Evolutionary conservation across 345 rosid genomes (phyloP), one percentile per base, ranked within the genome.

Genomic region (Lepidium aucheri): DNA sequence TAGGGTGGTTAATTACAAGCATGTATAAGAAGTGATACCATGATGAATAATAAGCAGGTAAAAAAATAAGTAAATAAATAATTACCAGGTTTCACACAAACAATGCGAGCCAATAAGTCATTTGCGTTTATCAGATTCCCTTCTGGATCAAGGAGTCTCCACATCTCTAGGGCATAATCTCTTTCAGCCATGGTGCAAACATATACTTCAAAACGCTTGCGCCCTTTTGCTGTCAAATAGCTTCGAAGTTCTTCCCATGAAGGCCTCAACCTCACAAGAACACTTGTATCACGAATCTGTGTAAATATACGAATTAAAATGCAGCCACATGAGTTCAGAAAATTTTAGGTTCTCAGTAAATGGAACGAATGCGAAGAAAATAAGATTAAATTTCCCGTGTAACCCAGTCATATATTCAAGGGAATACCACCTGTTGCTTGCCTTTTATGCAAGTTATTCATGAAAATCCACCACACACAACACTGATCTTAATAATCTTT

Each of bases 161-260:
- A 95, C 97, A 95, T 95, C 79, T 95, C 99, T 60, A 91, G 76
- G 53, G 99, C 98, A 72, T 95, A 95, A 78, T 95, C 98, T 78
- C 90, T 86, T 79, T 95, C 98, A 65, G 99, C 98, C 99, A 95
- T 95, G 4, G 99, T 95, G 85, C 99, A 95, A 78, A 89, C 99
- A 83, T 91, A 95, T 73, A 95, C 99, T 76, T 91, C 98, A 77
- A 95, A 95, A 32, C 99, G 97, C 82, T 91, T 95, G 50, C 99
- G 90, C 63, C 94, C 98, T 77, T 82, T 85, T 51, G 99, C 99
- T 64, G 84, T 91, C 88, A 95, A 78, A 77, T 95, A 95, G 78
- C 86, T 84, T 46, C 91, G 77, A 17, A 95, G 82, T 46, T 95
- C 99, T 72, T 95, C 99, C 98, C 98, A 95, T 42, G 96, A 94